A percentile compares a stretch with the other conserved stretches of the same genome.
Evolutionary conservation across 2,329 filamentous ascomycete genomes (phyloP).

Genomic region (Sarocladium kiliense): DNA sequence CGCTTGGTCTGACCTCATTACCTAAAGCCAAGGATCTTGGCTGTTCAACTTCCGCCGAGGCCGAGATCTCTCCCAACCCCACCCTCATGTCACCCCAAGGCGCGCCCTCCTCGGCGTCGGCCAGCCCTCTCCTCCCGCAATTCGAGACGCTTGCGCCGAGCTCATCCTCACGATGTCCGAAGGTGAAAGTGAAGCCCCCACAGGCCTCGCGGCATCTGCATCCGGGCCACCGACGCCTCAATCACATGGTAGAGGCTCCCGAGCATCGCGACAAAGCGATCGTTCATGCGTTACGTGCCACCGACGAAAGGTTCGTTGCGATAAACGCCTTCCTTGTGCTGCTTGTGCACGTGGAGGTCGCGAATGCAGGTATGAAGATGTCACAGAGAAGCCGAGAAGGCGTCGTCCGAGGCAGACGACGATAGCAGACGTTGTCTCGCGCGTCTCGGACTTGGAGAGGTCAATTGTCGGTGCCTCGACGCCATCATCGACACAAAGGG

Average conservation of each 20-base stretch:
- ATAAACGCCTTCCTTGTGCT: conserved; percentile 1
- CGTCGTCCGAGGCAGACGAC: not conserved
- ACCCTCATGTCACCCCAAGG: too few relatives aligned
- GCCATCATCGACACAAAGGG: not conserved
- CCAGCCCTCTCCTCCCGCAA: too few relatives aligned
- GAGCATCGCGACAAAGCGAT: not conserved
- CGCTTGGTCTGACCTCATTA: too few relatives aligned
- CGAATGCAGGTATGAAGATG: not conserved
- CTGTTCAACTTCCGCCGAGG: too few relatives aligned
- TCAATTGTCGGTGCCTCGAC: not conserved
- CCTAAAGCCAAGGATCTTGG: too few relatives aligned
- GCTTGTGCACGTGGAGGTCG: not conserved
- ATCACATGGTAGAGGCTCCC: not conserved
- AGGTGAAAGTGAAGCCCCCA: not conserved
- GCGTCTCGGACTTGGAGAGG: not conserved
- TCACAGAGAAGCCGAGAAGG: not conserved
- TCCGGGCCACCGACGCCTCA: not conserved
- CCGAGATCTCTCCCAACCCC: too few relatives aligned
- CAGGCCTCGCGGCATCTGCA: not conserved
- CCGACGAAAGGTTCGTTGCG: conserved; percentile 6
- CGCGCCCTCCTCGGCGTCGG: too few relatives aligned
- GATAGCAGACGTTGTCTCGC: conserved; percentile 2
- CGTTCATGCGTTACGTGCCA: conserved; percentile 1
- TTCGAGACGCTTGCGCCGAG: too few relatives aligned
- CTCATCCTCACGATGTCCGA: too few relatives aligned